Evolutionary conservation across 2,329 filamentous ascomycete genomes (phyloP), one percentile per base, ranked within the genome.

Genomic region (Aspergillus floridensis): DNA sequence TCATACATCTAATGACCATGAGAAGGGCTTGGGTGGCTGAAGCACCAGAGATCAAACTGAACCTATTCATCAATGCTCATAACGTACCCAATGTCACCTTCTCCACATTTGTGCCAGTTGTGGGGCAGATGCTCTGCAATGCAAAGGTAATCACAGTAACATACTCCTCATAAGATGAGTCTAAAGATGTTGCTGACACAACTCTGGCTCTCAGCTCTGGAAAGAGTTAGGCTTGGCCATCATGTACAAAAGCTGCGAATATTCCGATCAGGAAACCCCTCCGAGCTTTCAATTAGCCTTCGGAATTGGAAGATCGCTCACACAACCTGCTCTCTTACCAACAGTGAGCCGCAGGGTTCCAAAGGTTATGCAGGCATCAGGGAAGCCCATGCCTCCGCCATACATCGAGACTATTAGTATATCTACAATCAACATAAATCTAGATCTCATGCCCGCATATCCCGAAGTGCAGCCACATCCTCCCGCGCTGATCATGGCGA

Each of bases 1-100:
- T 64, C n/a, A 41, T 56, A 31, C 44, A 66, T 5, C 8, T 51
- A 16, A 41, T 65, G 22, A 14, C 55, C 49, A 56, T 57, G 44
- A 22, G 49, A 53, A 50, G 59, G 14, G 24, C 68, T 29, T 77
- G 74, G 74, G 62, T 73, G 7, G 64, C 58, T 32, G 68, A 72
- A 56, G 63, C 65, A 11, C 67, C 69, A 6, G 66, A 70, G 29
- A 49, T 75, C 7, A 61, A 61, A 44, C 55, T 77, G 7, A 61
- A 66, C n/a, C 51, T 76, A 7, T 58, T 59, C 8, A 49, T 76
- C 31, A 41, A 12, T 19, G 58, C 65, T 24, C 55, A 57, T 21
- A 41, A 56, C 11, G 35, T 38, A 14, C 21, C 61, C 14, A 24
- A 58, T 10, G 6, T 44, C 11, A n/a, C 48, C 16, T 32, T 44